Percentiles rank a stretch among this genome's conserved stretches.
phyloP scores from a whole-genome alignment of 202 grass and related monocot species.

The Eragrostis tef region DNA sequence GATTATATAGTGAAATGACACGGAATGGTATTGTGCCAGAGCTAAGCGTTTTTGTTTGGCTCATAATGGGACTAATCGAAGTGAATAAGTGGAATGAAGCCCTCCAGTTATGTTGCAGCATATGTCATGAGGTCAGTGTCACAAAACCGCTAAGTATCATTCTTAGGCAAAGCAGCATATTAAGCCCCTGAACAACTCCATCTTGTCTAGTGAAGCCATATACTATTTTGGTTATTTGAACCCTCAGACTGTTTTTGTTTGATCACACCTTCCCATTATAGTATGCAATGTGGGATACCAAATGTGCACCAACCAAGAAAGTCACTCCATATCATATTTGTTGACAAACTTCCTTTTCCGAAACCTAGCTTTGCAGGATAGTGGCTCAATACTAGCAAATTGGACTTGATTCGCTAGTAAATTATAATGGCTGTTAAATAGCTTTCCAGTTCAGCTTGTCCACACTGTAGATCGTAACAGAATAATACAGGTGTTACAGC shows the following conservation, averaged over 20 bases:
- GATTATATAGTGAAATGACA: constrained; percentile 77
- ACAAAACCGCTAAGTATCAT: constrained; percentile 18
- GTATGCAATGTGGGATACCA: not conserved
- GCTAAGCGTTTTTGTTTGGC: constrained; percentile 68
- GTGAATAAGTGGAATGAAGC: constrained; percentile 84
- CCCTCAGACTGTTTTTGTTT: not conserved
- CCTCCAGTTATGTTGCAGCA: constrained; percentile 74
- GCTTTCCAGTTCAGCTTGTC: constrained; percentile 16
- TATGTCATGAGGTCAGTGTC: constrained; percentile 73
- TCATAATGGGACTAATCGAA: constrained; percentile 73
- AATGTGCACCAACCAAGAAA: not conserved
- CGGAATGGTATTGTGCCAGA: constrained; percentile 63
- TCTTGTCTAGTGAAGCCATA: not conserved
- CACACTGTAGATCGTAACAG: constrained; percentile 15
- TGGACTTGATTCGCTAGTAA: constrained; percentile 20
- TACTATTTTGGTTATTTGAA: not conserved
- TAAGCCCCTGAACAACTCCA: not conserved
- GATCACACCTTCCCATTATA: not conserved
- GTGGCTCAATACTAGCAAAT: not conserved
- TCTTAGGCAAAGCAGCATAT: constrained; percentile 12
- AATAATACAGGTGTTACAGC: constrained; percentile 24
- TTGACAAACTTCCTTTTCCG: constrained; percentile 1
- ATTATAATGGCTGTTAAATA: constrained; percentile 28
- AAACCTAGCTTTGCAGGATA: constrained; percentile 26
- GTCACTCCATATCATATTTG: constrained; percentile 6